Evolutionary conservation across 1,284 basidiomycete species (phyloP).

Genomic region (Leccinum subspadiceum): DNA sequence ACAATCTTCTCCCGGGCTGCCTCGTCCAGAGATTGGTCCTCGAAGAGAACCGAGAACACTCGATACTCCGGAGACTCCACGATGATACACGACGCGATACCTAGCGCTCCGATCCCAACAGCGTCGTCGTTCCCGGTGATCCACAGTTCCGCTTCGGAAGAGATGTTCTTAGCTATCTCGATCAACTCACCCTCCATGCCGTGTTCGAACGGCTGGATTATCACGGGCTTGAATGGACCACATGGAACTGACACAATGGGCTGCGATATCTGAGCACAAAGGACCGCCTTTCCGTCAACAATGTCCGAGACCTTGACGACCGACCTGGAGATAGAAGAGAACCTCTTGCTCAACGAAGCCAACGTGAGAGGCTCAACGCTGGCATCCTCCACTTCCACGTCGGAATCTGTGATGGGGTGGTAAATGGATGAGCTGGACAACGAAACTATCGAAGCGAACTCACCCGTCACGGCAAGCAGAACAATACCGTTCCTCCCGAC

Average conservation of each 20-base stretch:
- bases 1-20: background rate
- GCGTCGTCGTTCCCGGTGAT: slow-evolving; percentile 31
- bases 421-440: no score
- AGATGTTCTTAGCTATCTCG: slow-evolving; percentile 14
- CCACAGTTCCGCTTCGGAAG: slow-evolving; percentile 14
- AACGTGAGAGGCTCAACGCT: no score
- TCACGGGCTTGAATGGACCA: slow-evolving; percentile 26
- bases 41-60: slow-evolving; percentile 29
- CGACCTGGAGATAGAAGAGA: no score
- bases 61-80: slow-evolving; percentile 30
- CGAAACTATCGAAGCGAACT: no score
- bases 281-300: no score
- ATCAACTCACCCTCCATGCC: slow-evolving; percentile 24
- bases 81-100: slow-evolving; percentile 28
- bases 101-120: slow-evolving; percentile 31
- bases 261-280: background rate
- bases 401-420: no score
- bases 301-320: no score
- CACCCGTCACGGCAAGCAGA: no score
- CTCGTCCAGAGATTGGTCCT: slow-evolving; percentile 29
- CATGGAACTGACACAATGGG: slow-evolving; percentile 15
- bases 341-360: no score
- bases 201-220: slow-evolving; percentile 26
- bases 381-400: no score
- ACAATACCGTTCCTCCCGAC: no score